Evolutionary conservation across 2,329 filamentous ascomycete genomes (phyloP).

Genomic region (Periglandula ipomoeae): DNA sequence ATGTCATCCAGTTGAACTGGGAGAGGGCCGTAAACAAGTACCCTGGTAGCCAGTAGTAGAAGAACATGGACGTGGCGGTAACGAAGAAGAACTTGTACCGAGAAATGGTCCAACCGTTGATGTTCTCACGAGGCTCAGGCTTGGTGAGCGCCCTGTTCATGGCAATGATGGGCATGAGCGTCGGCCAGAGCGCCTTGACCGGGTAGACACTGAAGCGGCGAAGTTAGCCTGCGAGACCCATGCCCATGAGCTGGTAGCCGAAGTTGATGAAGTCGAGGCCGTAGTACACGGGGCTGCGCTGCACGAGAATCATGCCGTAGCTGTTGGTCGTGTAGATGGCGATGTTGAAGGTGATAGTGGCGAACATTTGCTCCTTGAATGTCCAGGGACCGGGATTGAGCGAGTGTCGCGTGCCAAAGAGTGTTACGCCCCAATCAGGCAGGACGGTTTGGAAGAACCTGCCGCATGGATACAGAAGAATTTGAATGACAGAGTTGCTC

Average conservation of each 20-base stretch:
- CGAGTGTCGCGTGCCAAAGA: slow-evolving; percentile 31
- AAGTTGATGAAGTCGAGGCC: slow-evolving; percentile 29
- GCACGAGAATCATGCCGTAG: slow-evolving; percentile 37
- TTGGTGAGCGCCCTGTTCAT: slow-evolving; percentile 33
- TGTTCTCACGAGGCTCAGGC: slow-evolving; percentile 18
- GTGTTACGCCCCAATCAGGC: slow-evolving; percentile 34
- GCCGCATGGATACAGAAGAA: slow-evolving; percentile 37
- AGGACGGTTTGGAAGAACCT: slow-evolving; percentile 32
- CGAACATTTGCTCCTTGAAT: slow-evolving; percentile 52
- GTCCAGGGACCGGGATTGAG: slow-evolving; percentile 47
- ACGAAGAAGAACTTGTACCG: slow-evolving; percentile 36
- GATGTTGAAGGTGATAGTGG: slow-evolving; percentile 49
- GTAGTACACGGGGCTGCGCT: slow-evolving; percentile 35
- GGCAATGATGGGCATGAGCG: slow-evolving; percentile 36
- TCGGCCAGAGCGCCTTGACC: slow-evolving; percentile 42
- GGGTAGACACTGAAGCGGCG: slow-evolving; percentile 44
- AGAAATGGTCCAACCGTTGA: slow-evolving; percentile 30
- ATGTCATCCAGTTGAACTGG: slow-evolving; percentile 46
- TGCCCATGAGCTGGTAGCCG: slow-evolving; percentile 43
- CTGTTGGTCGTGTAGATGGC: slow-evolving; percentile 36
- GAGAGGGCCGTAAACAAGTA: slow-evolving; percentile 38
- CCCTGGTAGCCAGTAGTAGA: slow-evolving; percentile 45
- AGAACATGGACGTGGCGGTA: slow-evolving; percentile 34
- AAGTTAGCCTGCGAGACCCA: slow-evolving; percentile 42
- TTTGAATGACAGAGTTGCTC: slow-evolving; percentile 30